Evolutionary conservation across 768 basidiomycete genomes (phyloP), one percentile per base, ranked within the genome.

Genomic region (Tubosaeta sp.): DNA sequence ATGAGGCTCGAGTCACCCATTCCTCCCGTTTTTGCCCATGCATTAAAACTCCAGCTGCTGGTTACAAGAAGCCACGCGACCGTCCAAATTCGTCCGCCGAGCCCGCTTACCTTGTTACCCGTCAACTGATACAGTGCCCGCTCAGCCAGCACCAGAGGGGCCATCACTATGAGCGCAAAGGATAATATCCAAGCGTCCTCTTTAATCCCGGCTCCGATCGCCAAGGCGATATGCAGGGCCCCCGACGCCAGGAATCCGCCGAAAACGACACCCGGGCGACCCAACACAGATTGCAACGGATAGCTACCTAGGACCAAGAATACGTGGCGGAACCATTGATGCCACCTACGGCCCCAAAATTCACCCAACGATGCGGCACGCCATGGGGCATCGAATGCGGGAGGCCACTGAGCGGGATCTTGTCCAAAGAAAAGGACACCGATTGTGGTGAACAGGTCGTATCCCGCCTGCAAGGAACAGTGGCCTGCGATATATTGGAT

Each of bases 161-260:
- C 82, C 69, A 76, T 81, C 62, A 79, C 65, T 29, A 82, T 53
- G 58, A 85, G 86, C 53, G 77, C 80, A 2, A 76, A 72, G 0
- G 68, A 62, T 32, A 80, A 69, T 22, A 58, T 50, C 54, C 50
- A 47, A n/a, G 76, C 68, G 25, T 82, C 79, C 0, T 71, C 65
- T 9, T 73, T 76, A 6, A 67, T 61, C 3, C 76, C 76, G 72
- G 82, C 71, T 0, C 76, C 73, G 73, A 77, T 79, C 43, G 79
- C 40, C 6, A 75, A 74, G 6, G 76, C 40, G 48, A 79, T 70
- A 53, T 87, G 86, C 12, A 84, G 60, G 9, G 82, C 31, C 2
- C 72, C 83, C 0, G 86, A 87, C 4, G 76, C 60, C 1, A 78
- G 52, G 61, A 86, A 87, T 6, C 75, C 73, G 9, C 83, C 82